Conservation (phyloP, 352 stramenopile genomes). For the Pythium volutum region DNA sequence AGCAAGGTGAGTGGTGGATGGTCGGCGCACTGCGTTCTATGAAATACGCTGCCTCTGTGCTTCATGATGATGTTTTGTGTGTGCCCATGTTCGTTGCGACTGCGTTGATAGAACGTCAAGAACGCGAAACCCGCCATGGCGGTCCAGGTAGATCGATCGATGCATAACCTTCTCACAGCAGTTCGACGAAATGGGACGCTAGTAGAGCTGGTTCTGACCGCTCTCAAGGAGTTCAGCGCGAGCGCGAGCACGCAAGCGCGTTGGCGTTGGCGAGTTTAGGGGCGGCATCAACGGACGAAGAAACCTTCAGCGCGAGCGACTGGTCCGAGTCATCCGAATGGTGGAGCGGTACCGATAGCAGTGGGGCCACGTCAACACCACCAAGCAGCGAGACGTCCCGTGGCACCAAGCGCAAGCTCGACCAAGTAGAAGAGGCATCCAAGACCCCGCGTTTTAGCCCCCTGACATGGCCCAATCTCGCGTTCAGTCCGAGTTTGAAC, state of each 20-base stretch:
- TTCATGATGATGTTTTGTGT: neutral
- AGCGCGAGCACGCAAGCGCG: slow-evolving; percentile 17
- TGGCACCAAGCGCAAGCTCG: slow-evolving; percentile 14
- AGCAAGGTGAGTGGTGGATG: neutral
- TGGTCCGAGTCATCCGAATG: slow-evolving; percentile 17
- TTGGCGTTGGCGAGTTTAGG: slow-evolving; percentile 27
- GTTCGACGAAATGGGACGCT: neutral
- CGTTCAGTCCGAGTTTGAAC: slow-evolving; percentile 30
- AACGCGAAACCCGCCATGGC: neutral
- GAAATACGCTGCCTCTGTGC: neutral
- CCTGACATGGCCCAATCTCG: slow-evolving; percentile 22
- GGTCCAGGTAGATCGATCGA: slow-evolving; percentile 10
- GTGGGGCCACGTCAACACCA: neutral
- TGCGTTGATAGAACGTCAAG: neutral
- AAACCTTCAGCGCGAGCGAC: neutral
- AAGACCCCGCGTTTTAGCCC: neutral
- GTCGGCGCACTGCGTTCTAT: neutral
- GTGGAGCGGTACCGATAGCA: slow-evolving; percentile 6
- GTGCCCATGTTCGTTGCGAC: neutral
- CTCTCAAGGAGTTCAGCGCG: slow-evolving; percentile 8
- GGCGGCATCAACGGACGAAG: neutral
- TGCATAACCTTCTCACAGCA: neutral
- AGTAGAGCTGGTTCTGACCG: neutral
- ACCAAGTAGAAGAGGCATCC: neutral
- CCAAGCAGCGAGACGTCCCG: neutral